Evolutionary conservation across 208 protist species (phyloP).

Genomic region (Endotrypanum monterogeii): DNA sequence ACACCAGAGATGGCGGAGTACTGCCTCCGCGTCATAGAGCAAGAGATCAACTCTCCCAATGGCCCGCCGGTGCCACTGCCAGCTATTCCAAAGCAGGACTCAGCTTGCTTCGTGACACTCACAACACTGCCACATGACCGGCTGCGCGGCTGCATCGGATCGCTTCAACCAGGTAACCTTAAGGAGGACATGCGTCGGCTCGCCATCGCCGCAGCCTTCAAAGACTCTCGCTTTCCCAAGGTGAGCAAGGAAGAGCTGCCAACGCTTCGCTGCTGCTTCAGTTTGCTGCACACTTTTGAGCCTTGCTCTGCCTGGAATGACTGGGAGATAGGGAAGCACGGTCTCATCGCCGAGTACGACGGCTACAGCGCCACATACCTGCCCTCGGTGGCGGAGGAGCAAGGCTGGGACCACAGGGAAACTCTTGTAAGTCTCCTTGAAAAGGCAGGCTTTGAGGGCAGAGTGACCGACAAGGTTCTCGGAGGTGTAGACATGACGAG

Average conservation of each 20-base stretch:
- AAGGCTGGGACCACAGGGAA: slow-evolving; percentile 74
- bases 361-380: slow-evolving; percentile 78
- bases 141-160: slow-evolving; percentile 88
- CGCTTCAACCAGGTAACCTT: slow-evolving; percentile 61
- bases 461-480: slow-evolving; percentile 57
- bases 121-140: slow-evolving; percentile 51
- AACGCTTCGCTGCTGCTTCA: slow-evolving; percentile 73
- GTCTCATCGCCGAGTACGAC: slow-evolving; percentile 68
- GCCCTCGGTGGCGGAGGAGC: slow-evolving; percentile 73
- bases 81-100: slow-evolving; percentile 60
- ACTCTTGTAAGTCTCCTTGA: slow-evolving; percentile 61
- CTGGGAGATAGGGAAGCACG: slow-evolving; percentile 84
- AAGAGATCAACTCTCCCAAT: slow-evolving; percentile 38
- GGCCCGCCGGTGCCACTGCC: slow-evolving; percentile 37
- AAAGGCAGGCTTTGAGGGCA: slow-evolving; percentile 74
- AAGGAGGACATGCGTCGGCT: slow-evolving; percentile 72
- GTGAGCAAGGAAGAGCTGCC: slow-evolving; percentile 66
- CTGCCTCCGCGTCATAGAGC: slow-evolving; percentile 76
- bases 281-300: slow-evolving; percentile 86
- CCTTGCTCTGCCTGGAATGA: slow-evolving; percentile 69
- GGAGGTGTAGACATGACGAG: slow-evolving; percentile 52
- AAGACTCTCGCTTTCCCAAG: slow-evolving; percentile 79
- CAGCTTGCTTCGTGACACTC: slow-evolving; percentile 81
- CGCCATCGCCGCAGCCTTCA: slow-evolving; percentile 65
- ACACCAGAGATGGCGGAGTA: slow-evolving; percentile 87